These are phyloP conservation scores for Epicoccum nigrum DNA, from an alignment of 2,329 filamentous ascomycete species.

Conservation along the genomic window DNA sequence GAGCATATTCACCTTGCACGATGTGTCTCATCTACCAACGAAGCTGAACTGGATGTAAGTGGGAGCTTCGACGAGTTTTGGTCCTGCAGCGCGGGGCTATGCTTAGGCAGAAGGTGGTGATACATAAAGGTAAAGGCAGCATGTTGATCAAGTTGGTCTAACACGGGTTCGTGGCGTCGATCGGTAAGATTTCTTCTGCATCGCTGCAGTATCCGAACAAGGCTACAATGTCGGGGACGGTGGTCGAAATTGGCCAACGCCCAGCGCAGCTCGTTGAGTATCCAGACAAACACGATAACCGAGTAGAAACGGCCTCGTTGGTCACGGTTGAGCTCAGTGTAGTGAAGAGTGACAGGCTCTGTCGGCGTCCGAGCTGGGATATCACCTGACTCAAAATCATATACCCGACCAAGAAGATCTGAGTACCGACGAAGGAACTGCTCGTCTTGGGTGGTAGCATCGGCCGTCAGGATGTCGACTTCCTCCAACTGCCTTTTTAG, in stretches of 20 bases:
- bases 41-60: slow-evolving; percentile 26
- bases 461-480: slow-evolving; percentile 21
- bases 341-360: too few species aligned
- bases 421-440: background rate
- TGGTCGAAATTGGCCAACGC: slow-evolving; percentile 20
- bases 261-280: slow-evolving; percentile 36
- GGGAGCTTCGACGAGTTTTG: slow-evolving; percentile 20
- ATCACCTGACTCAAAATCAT: slow-evolving; percentile 1
- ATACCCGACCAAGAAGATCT: background rate
- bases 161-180: slow-evolving; percentile 4
- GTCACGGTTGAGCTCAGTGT: slow-evolving; percentile 28
- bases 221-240: slow-evolving; percentile 3
- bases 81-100: slow-evolving; percentile 24
- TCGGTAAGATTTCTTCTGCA: background rate
- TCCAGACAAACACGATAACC: slow-evolving; percentile 28
- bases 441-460: slow-evolving; percentile 4
- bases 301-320: slow-evolving; percentile 33
- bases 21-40: slow-evolving; percentile 1
- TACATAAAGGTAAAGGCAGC: slow-evolving; percentile 34
- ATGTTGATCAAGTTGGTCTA: slow-evolving; percentile 30
- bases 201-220: too few species aligned
- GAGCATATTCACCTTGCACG: background rate
- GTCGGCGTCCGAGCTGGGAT: background rate
- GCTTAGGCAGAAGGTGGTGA: slow-evolving; percentile 29
- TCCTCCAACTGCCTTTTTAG: slow-evolving; percentile 23